A percentile compares a stretch with the other conserved stretches of the same genome.
These are phyloP conservation scores for Rostrohypoxylon terebratum DNA, from an alignment of 495 filamentous ascomycete species.

Conservation along the genomic window DNA sequence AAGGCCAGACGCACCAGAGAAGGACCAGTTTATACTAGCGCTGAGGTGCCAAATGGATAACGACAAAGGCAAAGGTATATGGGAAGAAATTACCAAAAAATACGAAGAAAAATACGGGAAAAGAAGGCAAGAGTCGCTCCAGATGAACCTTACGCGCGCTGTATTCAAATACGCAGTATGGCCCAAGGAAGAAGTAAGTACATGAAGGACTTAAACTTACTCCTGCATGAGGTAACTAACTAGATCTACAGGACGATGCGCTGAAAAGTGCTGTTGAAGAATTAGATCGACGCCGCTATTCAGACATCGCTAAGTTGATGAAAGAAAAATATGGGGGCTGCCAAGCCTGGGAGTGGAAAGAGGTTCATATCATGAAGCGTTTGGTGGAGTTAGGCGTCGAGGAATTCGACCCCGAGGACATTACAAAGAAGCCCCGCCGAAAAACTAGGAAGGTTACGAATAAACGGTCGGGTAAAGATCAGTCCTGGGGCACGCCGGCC, in stretches of 20 bases:
- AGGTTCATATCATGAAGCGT: slow-evolving; percentile 48
- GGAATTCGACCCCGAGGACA: slow-evolving; percentile 48
- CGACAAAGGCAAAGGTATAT: slow-evolving; percentile 65
- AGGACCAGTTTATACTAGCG: slow-evolving; percentile 59
- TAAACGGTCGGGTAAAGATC: slow-evolving; percentile 37
- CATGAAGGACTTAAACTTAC: background rate
- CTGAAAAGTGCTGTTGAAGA: slow-evolving; percentile 43
- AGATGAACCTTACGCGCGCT: slow-evolving; percentile 63
- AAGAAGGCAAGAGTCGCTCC: slow-evolving; percentile 59
- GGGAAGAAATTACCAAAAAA: slow-evolving; percentile 61
- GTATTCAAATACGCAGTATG: slow-evolving; percentile 59
- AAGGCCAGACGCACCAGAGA: slow-evolving; percentile 58
- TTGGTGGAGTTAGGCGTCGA: slow-evolving; percentile 47
- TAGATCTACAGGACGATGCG: slow-evolving; percentile 40
- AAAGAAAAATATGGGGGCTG: slow-evolving; percentile 51
- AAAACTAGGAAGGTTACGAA: slow-evolving; percentile 44
- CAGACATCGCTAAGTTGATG: slow-evolving; percentile 48
- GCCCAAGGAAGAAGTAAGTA: slow-evolving; percentile 59
- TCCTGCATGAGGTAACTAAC: slow-evolving; percentile 28
- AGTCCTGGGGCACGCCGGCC: slow-evolving; percentile 34
- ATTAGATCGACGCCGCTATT: slow-evolving; percentile 45
- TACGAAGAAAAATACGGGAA: slow-evolving; percentile 54
- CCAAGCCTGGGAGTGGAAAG: slow-evolving; percentile 52
- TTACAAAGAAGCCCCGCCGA: slow-evolving; percentile 46
- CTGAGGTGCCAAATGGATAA: slow-evolving; percentile 56